Conservation (phyloP, 2,329 filamentous ascomycete genomes). For the Arthrobotrys sphaeroides region DNA sequence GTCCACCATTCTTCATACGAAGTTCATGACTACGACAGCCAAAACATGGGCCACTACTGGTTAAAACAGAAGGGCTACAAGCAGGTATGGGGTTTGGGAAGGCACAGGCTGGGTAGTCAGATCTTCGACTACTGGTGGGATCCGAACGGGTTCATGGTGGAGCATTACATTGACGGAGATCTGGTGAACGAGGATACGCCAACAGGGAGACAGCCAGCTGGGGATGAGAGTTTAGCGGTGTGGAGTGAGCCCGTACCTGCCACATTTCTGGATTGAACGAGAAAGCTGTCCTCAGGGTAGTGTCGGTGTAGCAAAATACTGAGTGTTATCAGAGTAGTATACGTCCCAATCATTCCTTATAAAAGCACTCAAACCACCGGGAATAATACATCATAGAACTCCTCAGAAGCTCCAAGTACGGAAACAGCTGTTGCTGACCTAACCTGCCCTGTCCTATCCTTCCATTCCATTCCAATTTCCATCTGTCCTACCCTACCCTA, state of each 20-base stretch:
- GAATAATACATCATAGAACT: too few species aligned
- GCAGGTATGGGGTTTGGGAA: slow-evolving; percentile 75
- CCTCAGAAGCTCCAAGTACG: too few species aligned
- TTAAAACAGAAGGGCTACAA: slow-evolving; percentile 71
- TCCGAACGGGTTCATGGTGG: slow-evolving; percentile 71
- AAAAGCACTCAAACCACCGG: too few species aligned
- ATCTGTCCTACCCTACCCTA: too few species aligned
- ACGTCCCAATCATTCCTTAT: too few species aligned
- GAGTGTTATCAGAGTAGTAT: too few species aligned
- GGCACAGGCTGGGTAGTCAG: slow-evolving; percentile 75
- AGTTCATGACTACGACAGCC: slow-evolving; percentile 76
- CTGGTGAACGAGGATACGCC: slow-evolving; percentile 69
- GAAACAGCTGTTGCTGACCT: too few species aligned
- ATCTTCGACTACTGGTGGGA: slow-evolving; percentile 80
- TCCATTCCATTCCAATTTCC: too few species aligned
- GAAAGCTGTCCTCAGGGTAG: too few species aligned
- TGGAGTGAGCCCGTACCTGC: slow-evolving; percentile 62
- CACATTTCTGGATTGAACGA: slow-evolving; percentile 52
- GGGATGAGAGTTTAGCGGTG: slow-evolving; percentile 62
- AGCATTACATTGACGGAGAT: slow-evolving; percentile 78
- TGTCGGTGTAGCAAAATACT: too few species aligned
- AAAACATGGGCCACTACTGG: slow-evolving; percentile 76
- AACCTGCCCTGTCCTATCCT: too few species aligned
- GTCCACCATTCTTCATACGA: slow-evolving; percentile 76
- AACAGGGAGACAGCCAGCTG: slow-evolving; percentile 62